These are phyloP conservation scores for Xanthoconium stramineum DNA, from an alignment of 768 basidiomycete species.

Conservation along the genomic window DNA sequence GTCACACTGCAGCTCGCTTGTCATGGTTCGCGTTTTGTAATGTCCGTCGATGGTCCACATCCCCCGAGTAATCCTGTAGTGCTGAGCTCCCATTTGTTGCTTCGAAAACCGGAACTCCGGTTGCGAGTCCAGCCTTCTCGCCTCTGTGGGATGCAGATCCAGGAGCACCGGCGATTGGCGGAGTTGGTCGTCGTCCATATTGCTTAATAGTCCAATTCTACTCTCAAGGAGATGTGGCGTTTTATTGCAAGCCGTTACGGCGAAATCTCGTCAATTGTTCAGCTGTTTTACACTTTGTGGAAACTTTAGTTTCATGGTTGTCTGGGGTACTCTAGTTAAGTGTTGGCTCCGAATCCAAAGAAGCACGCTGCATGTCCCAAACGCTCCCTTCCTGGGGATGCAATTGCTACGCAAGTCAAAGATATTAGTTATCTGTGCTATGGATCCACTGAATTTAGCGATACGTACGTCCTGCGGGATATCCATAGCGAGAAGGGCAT, in stretches of 20 bases:
- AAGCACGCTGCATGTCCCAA: slow-evolving; percentile 39
- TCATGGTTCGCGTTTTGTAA: slow-evolving; percentile 19
- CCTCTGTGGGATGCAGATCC: slow-evolving; percentile 1
- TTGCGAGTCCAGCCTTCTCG: slow-evolving; percentile 1
- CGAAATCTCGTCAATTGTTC: not conserved
- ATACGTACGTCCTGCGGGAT: slow-evolving; percentile 49
- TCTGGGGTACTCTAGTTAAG: not conserved
- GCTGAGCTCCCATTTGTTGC: not conserved
- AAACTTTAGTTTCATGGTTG: slow-evolving; percentile 1
- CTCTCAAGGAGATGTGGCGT: slow-evolving; percentile 24
- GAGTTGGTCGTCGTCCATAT: not conserved
- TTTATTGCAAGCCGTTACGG: slow-evolving; percentile 11
- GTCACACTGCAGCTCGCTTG: slow-evolving; percentile 18
- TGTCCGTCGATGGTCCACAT: slow-evolving; percentile 26
- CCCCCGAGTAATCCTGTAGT: slow-evolving; percentile 11
- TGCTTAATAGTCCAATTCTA: slow-evolving; percentile 8
- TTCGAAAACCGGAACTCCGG: not conserved
- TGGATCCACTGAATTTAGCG: not conserved
- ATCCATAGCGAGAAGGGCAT: slow-evolving; percentile 47
- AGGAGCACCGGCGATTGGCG: not conserved
- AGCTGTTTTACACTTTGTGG: not conserved
- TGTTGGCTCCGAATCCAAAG: slow-evolving; percentile 4
- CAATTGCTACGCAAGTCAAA: slow-evolving; percentile 38
- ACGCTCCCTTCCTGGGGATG: slow-evolving; percentile 56
- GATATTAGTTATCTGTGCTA: slow-evolving; percentile 9